Evolutionary conservation across 1,284 basidiomycete species (phyloP).

Genomic region (Porodaedalea pini): DNA sequence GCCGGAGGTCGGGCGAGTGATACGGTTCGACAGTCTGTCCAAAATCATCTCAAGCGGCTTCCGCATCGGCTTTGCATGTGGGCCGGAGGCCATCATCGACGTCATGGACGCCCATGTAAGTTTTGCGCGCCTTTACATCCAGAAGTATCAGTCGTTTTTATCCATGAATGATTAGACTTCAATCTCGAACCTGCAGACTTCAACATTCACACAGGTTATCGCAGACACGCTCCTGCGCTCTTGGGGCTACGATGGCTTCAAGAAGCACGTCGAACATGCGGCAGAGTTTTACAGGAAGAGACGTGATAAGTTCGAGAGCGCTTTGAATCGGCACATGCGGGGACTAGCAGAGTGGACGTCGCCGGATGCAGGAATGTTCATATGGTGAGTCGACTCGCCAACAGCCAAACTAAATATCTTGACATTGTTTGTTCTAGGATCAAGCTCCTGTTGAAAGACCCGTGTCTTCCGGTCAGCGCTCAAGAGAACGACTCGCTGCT

Average conservation of each 20-base stretch:
- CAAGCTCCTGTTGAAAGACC: slow-evolving; percentile 47
- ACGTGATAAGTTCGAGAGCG: slow-evolving; percentile 75
- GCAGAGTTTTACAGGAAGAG: slow-evolving; percentile 78
- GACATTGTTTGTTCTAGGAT: slow-evolving; percentile 46
- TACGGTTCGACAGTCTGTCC: slow-evolving; percentile 85
- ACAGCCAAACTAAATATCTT: too few relatives aligned
- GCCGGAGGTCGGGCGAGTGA: slow-evolving; percentile 64
- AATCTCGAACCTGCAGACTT: slow-evolving; percentile 75
- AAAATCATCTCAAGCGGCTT: slow-evolving; percentile 84
- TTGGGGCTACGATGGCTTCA: slow-evolving; percentile 81
- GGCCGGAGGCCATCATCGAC: slow-evolving; percentile 69
- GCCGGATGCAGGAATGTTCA: slow-evolving; percentile 90
- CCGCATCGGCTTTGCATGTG: slow-evolving; percentile 79
- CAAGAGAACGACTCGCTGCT: slow-evolving; percentile 32
- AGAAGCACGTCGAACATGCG: slow-evolving; percentile 66
- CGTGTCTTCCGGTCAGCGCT: slow-evolving; percentile 29
- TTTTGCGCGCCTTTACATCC: slow-evolving; percentile 20
- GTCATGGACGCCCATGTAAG: slow-evolving; percentile 72
- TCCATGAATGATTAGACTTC: slow-evolving; percentile 45
- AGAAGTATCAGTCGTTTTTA: too few relatives aligned
- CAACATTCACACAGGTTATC: slow-evolving; percentile 78
- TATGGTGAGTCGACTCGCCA: slow-evolving; percentile 55
- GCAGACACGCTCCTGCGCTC: slow-evolving; percentile 64
- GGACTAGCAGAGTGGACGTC: slow-evolving; percentile 80
- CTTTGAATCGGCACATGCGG: slow-evolving; percentile 69